These are phyloP conservation scores for Vitis hybrid DNA, from an alignment of 177 flowering plant species.

Conservation along the genomic window DNA sequence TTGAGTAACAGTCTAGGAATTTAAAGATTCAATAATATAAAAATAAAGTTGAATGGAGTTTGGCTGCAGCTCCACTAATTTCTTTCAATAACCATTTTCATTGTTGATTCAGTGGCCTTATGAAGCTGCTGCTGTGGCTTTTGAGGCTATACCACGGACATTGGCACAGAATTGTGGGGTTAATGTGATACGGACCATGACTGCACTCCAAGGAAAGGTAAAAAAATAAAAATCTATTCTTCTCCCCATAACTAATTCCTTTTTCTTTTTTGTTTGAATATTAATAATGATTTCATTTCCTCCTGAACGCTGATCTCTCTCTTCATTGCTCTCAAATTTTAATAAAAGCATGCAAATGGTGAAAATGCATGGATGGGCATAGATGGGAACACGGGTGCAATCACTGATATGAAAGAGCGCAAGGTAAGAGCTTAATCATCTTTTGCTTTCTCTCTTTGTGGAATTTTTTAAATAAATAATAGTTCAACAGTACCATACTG, in stretches of 20 bases:
- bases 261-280: neutral
- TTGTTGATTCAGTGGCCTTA: conserved; percentile 80
- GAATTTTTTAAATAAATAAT: neutral
- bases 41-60: neutral
- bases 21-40: neutral
- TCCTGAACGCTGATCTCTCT: neutral
- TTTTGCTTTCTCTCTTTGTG: neutral
- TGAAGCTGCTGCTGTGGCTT: conserved; percentile 98
- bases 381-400: conserved; percentile 88
- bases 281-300: neutral
- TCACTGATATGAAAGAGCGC: conserved; percentile 81
- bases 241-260: neutral
- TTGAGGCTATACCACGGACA: conserved; percentile 96
- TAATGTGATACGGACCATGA: conserved; percentile 92
- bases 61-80: neutral
- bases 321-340: neutral
- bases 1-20: neutral
- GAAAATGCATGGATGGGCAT: conserved; percentile 96
- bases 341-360: conserved; percentile 85
- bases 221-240: neutral
- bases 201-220: conserved; percentile 93
- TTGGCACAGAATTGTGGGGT: conserved; percentile 96
- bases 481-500: neutral
- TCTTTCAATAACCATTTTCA: neutral
- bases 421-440: conserved; percentile 43